Conservation (phyloP, 163 green algal genomes). For the Scenedesmus sp. region DNA sequence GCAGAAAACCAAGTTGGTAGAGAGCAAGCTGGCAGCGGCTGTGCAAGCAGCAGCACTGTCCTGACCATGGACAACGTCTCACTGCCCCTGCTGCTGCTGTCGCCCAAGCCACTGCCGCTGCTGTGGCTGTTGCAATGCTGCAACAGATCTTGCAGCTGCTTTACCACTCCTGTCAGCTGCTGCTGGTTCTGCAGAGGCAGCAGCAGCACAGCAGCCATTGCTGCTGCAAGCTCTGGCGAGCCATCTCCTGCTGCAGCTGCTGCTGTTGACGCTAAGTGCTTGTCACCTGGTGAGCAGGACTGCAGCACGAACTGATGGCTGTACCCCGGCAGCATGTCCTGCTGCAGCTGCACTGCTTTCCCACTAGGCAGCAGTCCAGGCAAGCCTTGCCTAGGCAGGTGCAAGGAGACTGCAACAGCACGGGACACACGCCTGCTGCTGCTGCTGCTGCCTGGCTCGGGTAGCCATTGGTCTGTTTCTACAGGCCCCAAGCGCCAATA, state of each 20-base stretch:
- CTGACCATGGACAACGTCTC: not conserved
- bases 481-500: no score
- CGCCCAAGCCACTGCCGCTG: not conserved
- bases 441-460: no score
- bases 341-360: no score
- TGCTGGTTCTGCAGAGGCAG: not conserved
- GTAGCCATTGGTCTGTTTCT: no score
- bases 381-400: no score
- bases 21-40: not conserved
- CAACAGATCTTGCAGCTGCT: not conserved
- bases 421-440: no score
- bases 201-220: not conserved
- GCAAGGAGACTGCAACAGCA: no score
- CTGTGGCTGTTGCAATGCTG: not conserved
- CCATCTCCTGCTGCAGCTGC: not conserved
- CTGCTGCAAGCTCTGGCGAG: not conserved
- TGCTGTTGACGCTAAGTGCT: no score
- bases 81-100: not conserved
- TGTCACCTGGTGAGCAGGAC: not conserved
- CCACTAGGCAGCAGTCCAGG: no score
- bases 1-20: no score
- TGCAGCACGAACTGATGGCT: not conserved
- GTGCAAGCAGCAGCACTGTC: not conserved
- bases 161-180: not conserved
- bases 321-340: not conserved